Evolutionary conservation across 495 filamentous ascomycete species (phyloP), one percentile per base, ranked within the genome.

Genomic region (Penicillium diatomitis): DNA sequence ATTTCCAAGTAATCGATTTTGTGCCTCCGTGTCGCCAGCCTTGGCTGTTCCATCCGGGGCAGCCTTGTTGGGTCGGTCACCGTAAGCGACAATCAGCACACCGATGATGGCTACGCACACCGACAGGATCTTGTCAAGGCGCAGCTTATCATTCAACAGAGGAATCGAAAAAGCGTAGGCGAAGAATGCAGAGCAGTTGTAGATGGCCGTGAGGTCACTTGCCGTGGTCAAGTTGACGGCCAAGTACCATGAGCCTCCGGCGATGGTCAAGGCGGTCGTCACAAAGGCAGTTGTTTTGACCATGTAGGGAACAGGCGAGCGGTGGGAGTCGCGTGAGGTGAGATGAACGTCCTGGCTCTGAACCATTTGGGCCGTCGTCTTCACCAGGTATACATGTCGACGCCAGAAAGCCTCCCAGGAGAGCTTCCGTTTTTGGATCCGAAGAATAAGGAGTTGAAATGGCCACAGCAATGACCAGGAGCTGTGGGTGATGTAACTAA

Each of bases 131-230:
- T 96, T 98, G 62, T 86, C 86, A 27, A 80, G 63, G 3, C 86
- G 81, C 8, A 94, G 58, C 59, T 83, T 84, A 64, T 98, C 92
- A 30, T 88, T 83, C 0, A 98, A 73, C 8, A 98, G 62, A 0
- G 88, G 89, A 27, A 98, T 87, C 40, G 85, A 88, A 60, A 98
- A 98, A 7, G 83, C 91, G 62, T 98, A 98, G 32, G 92, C 92
- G 66, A 96, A 98, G 69, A 98, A 98, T 41, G 92, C 90, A 43
- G 87, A 95, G 75, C 92, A 98, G 66, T 98, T 98, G 76, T 97
- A 98, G 61, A 98, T 98, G 28, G 92, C 92, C 0, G 92, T 98
- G 47, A 98, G 71, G 59, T 98, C 92, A 55, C 83, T 85, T 28
- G 92, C 83, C 8, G 86, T 92, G 0, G 92, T 98, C 77, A 95